Evolutionary conservation across 2,329 filamentous ascomycete genomes (phyloP).

Genomic region (Helotiales sp.): DNA sequence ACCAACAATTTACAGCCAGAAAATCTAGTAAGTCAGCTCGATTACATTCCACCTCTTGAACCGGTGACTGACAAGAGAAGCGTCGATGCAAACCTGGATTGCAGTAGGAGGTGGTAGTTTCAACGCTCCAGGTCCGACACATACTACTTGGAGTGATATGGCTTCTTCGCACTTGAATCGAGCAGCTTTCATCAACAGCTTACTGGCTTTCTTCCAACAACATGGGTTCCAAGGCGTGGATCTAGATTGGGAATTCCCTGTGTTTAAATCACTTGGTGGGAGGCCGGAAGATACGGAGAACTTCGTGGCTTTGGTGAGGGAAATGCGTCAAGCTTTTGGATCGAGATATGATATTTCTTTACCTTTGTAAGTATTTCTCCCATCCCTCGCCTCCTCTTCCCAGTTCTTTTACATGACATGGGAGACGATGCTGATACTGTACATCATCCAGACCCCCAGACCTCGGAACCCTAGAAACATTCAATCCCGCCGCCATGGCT

Average conservation of each 20-base stretch:
- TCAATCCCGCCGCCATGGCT: conserved; percentile 30
- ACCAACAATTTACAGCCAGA: conserved; percentile 16
- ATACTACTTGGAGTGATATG: conserved; percentile 36
- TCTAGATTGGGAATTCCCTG: conserved; percentile 46
- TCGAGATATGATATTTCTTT: conserved; percentile 42
- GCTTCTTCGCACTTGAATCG: conserved; percentile 27
- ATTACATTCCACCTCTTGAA: too few relatives aligned
- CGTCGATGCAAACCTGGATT: conserved; percentile 16
- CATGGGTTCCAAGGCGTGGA: conserved; percentile 47
- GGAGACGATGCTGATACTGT: not conserved
- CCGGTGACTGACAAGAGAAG: too few relatives aligned
- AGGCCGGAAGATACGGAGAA: conserved; percentile 39
- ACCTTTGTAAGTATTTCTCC: conserved; percentile 34
- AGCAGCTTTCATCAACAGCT: conserved; percentile 38
- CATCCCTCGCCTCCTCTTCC: not conserved
- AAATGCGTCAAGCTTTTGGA: conserved; percentile 36
- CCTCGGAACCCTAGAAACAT: conserved; percentile 36
- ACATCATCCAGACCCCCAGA: conserved; percentile 29
- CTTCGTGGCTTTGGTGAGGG: conserved; percentile 33
- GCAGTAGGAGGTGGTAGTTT: conserved; percentile 22
- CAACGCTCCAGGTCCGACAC: conserved; percentile 25
- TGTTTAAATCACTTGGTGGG: conserved; percentile 41
- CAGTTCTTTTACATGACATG: not conserved
- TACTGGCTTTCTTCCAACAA: conserved; percentile 40
- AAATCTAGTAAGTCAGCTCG: too few relatives aligned